phyloP scores from a whole-genome alignment of 768 basidiomycete genomes.

The Russula emetica region DNA sequence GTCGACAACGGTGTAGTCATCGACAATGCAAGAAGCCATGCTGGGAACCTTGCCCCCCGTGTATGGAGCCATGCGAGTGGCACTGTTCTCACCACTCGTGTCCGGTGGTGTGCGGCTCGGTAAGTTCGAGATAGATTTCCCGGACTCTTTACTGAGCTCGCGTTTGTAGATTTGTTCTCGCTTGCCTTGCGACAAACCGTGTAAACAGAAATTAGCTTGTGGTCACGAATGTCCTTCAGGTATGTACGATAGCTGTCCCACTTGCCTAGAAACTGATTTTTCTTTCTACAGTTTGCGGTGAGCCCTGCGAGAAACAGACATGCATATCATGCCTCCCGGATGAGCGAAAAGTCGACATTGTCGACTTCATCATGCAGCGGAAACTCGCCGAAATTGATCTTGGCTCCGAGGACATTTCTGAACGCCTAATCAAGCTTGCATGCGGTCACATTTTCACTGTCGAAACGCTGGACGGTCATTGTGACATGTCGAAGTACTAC shows the following conservation, averaged over 20 bases:
- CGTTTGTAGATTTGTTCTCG: constrained; percentile 36
- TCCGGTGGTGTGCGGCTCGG: constrained; percentile 38
- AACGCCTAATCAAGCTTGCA: constrained; percentile 31
- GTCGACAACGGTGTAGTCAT: constrained; percentile 34
- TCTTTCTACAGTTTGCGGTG: constrained; percentile 36
- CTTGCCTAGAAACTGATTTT: background rate
- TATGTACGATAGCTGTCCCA: constrained; percentile 25
- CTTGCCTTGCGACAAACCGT: constrained; percentile 38
- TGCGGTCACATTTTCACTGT: constrained; percentile 42
- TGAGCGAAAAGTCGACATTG: constrained; percentile 32
- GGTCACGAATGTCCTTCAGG: constrained; percentile 40
- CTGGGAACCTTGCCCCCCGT: constrained; percentile 35
- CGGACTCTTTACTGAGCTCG: background rate
- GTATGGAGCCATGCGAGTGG: constrained; percentile 38
- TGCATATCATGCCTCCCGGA: constrained; percentile 35
- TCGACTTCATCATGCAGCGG: constrained; percentile 38
- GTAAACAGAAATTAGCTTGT: constrained; percentile 33
- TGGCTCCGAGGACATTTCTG: constrained; percentile 32
- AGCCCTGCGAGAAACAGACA: constrained; percentile 35
- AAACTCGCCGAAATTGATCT: constrained; percentile 32
- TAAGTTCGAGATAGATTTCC: constrained; percentile 25
- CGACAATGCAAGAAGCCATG: constrained; percentile 33
- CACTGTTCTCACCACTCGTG: constrained; percentile 36
- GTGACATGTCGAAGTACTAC: constrained; percentile 35
- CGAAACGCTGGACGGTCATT: constrained; percentile 39